Evolutionary conservation across 371 early-diverging fungal species (phyloP).

Genomic region (Actinomucor elegans): DNA sequence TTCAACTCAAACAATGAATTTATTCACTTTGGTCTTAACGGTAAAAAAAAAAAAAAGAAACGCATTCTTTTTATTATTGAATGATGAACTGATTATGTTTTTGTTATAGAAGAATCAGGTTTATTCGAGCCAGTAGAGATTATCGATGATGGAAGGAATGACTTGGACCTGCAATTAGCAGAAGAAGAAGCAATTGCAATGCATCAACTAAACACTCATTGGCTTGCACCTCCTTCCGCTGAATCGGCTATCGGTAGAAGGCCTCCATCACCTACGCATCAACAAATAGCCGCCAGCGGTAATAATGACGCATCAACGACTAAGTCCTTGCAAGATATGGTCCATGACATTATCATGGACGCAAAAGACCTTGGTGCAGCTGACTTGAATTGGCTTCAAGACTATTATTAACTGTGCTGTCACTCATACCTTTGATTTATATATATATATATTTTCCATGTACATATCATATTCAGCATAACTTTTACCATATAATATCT

Average conservation of each 20-base stretch:
- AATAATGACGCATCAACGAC: neutral
- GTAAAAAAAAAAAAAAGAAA: slow-evolving; percentile 3
- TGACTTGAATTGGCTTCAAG: slow-evolving; percentile 36
- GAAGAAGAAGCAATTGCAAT: neutral
- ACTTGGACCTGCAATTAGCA: too few species aligned
- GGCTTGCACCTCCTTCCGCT: too few species aligned
- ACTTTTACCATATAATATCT: too few species aligned
- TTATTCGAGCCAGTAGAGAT: slow-evolving; percentile 12
- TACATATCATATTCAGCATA: too few species aligned
- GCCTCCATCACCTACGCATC: slow-evolving; percentile 18
- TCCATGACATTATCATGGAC: slow-evolving; percentile 30
- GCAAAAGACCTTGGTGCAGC: slow-evolving; percentile 31
- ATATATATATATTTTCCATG: too few species aligned
- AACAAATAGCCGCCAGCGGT: neutral
- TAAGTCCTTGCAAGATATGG: slow-evolving; percentile 23
- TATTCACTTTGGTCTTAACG: slow-evolving; percentile 11
- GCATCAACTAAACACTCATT: too few species aligned
- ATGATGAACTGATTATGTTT: neutral
- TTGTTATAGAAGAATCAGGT: slow-evolving; percentile 7
- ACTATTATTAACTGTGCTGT: slow-evolving; percentile 3
- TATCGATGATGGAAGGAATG: too few species aligned
- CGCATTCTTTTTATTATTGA: neutral
- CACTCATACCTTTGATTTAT: too few species aligned
- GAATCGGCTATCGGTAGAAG: neutral
- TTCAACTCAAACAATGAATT: too few species aligned